A percentile compares a stretch with the other conserved stretches of the same genome.
Evolutionary conservation across 805 yeast species (phyloP).

Genomic region (Metschnikowia gelsemii): DNA sequence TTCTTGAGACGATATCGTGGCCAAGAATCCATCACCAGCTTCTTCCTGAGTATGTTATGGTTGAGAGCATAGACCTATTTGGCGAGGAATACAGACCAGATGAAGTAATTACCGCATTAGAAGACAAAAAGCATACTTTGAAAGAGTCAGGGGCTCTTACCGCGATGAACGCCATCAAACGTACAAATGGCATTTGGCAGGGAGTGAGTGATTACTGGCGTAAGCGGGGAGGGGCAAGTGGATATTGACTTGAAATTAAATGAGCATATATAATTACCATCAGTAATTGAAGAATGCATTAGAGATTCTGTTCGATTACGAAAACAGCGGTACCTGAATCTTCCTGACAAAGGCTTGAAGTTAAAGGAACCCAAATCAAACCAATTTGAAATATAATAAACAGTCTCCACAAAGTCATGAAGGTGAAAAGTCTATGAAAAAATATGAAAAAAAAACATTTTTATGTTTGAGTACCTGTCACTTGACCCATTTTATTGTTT

Average conservation of each 20-base stretch:
- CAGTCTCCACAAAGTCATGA: no score
- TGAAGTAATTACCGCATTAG: slow-evolving; percentile 36
- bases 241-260: slow-evolving; percentile 42
- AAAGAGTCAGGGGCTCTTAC: slow-evolving; percentile 37
- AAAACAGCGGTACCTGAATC: no score
- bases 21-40: slow-evolving; percentile 92
- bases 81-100: slow-evolving; percentile 36
- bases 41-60: slow-evolving; percentile 63
- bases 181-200: slow-evolving; percentile 46
- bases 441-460: no score
- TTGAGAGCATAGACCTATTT: slow-evolving; percentile 52
- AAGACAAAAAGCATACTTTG: slow-evolving; percentile 35
- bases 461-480: no score
- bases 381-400: no score
- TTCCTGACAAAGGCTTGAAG: no score
- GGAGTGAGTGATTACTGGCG: slow-evolving; percentile 94
- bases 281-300: no score
- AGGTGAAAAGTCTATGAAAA: no score
- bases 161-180: slow-evolving; percentile 45
- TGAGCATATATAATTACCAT: background rate
- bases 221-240: slow-evolving; percentile 72
- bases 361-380: no score
- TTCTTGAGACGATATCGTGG: slow-evolving; percentile 68
- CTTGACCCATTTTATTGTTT: no score
- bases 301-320: no score